A percentile compares a stretch with the other conserved stretches of the same genome.
Conservation (phyloP, 306 rosid genomes). For the Myrica gale region DNA sequence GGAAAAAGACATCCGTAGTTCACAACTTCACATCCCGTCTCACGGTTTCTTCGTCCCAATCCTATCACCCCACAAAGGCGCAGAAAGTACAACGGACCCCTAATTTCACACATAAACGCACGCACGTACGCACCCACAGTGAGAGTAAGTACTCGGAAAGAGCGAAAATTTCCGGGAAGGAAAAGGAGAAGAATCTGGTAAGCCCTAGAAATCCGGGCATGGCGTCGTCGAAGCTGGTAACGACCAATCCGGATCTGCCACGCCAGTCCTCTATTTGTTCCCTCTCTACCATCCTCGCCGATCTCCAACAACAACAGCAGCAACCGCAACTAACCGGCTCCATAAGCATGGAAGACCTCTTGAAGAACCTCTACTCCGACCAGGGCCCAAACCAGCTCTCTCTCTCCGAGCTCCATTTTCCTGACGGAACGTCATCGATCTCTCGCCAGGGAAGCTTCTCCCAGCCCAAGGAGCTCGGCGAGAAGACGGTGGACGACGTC, state of each 20-base stretch:
- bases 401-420: conserved; percentile 10
- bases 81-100: background rate
- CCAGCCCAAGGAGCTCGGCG: conserved; percentile 17
- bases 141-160: background rate
- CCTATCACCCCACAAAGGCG: background rate
- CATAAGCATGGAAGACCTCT: conserved; percentile 71
- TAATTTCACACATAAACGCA: background rate
- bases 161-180: background rate
- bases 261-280: conserved; percentile 64
- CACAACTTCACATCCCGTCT: too few species aligned
- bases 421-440: background rate
- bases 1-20: too few species aligned
- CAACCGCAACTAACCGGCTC: conserved; percentile 20
- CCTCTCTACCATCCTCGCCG: conserved; percentile 49
- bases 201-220: conserved; percentile 45
- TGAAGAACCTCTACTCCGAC: conserved; percentile 50
- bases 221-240: conserved; percentile 77
- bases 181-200: background rate
- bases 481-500: conserved; percentile 55
- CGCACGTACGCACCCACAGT: background rate
- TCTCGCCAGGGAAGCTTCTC: conserved; percentile 22
- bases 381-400: conserved; percentile 6
- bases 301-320: conserved; percentile 36
- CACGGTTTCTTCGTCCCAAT: background rate
- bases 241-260: conserved; percentile 80